Conservation (phyloP, 148 eudicot species). For the Fagopyrum esculentum region DNA sequence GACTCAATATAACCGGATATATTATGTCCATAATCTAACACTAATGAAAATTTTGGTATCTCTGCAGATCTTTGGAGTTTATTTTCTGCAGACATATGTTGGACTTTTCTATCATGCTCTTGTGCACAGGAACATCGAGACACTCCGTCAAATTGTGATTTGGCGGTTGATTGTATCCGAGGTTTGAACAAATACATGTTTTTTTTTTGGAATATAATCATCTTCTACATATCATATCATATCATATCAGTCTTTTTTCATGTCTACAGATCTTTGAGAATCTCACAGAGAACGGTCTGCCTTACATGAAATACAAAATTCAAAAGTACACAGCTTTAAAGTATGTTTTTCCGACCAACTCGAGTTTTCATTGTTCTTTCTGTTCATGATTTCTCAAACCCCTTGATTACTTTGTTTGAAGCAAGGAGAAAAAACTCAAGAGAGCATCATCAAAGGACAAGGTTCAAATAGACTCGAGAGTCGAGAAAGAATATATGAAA, state of each 20-base stretch:
- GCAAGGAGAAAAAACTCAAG: slow-evolving; percentile 60
- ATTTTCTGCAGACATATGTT: slow-evolving; percentile 90
- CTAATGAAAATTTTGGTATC: too few species aligned
- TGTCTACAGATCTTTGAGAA: slow-evolving; percentile 66
- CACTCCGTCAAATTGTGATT: slow-evolving; percentile 78
- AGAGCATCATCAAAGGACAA: slow-evolving; percentile 36
- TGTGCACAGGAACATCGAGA: slow-evolving; percentile 68
- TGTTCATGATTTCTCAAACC: not conserved
- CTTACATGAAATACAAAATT: slow-evolving; percentile 69
- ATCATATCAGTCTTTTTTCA: not conserved
- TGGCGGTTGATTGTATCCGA: slow-evolving; percentile 81
- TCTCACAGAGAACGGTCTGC: slow-evolving; percentile 66
- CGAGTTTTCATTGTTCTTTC: slow-evolving; percentile 12
- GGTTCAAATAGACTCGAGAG: slow-evolving; percentile 48
- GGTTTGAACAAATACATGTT: slow-evolving; percentile 25
- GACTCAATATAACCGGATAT: too few species aligned
- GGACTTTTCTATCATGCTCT: slow-evolving; percentile 88
- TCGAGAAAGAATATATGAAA: slow-evolving; percentile 86
- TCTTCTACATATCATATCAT: not conserved
- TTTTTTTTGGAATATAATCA: not conserved
- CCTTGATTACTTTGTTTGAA: slow-evolving; percentile 12
- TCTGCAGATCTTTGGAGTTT: slow-evolving; percentile 82
- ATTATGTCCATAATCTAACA: too few species aligned
- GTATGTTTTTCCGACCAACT: slow-evolving; percentile 19
- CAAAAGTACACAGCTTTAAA: slow-evolving; percentile 61